Percentiles rank a stretch among this genome's conserved stretches.
Conservation (phyloP, 2,329 filamentous ascomycete species). For the Knufia fluminis region DNA sequence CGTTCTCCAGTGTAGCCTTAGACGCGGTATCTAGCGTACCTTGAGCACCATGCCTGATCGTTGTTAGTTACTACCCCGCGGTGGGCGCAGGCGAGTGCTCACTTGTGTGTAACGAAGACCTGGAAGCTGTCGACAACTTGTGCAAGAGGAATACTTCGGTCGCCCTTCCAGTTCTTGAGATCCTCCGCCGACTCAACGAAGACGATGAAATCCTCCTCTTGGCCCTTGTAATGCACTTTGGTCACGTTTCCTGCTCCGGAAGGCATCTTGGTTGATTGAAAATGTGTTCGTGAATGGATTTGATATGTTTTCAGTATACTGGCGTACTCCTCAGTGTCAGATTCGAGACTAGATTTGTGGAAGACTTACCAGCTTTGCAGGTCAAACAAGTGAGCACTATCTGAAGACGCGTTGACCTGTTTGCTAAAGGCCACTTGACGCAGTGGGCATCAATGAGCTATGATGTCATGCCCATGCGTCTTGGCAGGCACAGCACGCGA, state of each 20-base stretch:
- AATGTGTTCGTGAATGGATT: background rate
- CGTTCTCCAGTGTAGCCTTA: conserved; percentile 64
- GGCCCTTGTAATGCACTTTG: conserved; percentile 83
- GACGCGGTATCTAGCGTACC: conserved; percentile 69
- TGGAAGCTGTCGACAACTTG: conserved; percentile 84
- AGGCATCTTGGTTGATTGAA: conserved; percentile 44
- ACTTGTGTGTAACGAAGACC: conserved; percentile 86
- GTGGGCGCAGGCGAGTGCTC: conserved; percentile 31
- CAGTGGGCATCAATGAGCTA: too few species aligned
- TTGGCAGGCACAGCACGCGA: background rate
- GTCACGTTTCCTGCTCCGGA: conserved; percentile 60
- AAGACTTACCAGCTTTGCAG: too few species aligned
- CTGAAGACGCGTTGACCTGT: too few species aligned
- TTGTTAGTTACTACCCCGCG: background rate
- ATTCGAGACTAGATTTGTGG: too few species aligned
- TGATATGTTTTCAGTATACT: background rate
- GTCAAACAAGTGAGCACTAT: too few species aligned
- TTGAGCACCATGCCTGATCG: conserved; percentile 68
- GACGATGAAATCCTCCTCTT: conserved; percentile 58
- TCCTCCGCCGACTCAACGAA: conserved; percentile 52
- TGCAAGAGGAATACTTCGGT: conserved; percentile 61
- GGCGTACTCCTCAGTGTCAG: background rate
- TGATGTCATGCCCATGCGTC: background rate
- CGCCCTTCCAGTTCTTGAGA: conserved; percentile 67
- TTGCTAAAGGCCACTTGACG: too few species aligned